Percentiles rank a stretch among this genome's conserved stretches.
phyloP scores from a whole-genome alignment of 768 basidiomycete genomes.

The Coprinellus aureogranulatus region DNA sequence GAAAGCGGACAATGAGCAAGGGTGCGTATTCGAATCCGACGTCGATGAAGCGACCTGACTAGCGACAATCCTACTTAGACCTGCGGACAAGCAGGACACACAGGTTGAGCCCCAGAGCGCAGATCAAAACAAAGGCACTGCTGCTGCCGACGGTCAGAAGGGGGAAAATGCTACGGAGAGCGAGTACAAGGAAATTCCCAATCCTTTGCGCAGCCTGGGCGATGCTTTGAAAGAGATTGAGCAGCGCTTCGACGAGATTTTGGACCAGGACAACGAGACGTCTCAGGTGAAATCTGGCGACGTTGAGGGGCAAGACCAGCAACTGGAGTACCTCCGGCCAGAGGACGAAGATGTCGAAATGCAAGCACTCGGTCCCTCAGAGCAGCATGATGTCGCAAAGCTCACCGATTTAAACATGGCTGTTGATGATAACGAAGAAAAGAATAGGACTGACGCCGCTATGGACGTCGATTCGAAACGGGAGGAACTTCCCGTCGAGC shows the following conservation, averaged over 20 bases:
- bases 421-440: conserved; percentile 47
- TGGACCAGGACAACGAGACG: conserved; percentile 38
- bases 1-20: conserved; percentile 26
- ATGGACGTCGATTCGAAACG: conserved; percentile 49
- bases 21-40: conserved; percentile 22
- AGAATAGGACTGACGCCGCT: conserved; percentile 27
- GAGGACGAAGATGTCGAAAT: conserved; percentile 68
- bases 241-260: conserved; percentile 81
- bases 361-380: conserved; percentile 88
- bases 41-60: neutral
- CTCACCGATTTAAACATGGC: conserved; percentile 76
- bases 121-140: conserved; percentile 23
- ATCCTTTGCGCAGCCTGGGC: conserved; percentile 76
- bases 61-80: neutral
- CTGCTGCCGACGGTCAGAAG: conserved; percentile 43
- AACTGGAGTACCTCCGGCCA: conserved; percentile 75
- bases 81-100: conserved; percentile 7
- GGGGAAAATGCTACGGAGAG: conserved; percentile 41
- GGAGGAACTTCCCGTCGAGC: conserved; percentile 22
- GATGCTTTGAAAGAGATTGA: conserved; percentile 81
- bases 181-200: conserved; percentile 36
- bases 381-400: conserved; percentile 78
- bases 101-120: conserved; percentile 13
- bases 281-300: conserved; percentile 38
- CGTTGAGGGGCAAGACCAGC: conserved; percentile 34